Evolutionary conservation across 306 rosid genomes (phyloP).

Genomic region (Cucurbita ficifolia): DNA sequence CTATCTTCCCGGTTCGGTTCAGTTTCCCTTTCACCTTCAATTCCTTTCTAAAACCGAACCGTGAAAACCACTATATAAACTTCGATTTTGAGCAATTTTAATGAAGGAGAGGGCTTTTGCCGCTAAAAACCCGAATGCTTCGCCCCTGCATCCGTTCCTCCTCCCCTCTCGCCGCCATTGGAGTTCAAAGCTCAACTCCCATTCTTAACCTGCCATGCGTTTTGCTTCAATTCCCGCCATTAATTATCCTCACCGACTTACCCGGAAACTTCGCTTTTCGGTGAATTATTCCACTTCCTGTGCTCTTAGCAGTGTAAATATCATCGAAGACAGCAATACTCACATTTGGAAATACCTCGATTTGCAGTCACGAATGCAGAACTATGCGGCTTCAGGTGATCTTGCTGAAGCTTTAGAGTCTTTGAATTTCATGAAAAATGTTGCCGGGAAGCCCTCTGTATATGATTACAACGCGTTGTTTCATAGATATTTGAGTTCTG

Average conservation of each 20-base stretch:
- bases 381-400: conserved; percentile 20
- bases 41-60: neutral
- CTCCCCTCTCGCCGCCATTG: neutral
- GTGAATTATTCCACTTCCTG: conserved; percentile 12
- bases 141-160: neutral
- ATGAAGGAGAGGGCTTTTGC: neutral
- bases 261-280: conserved; percentile 2
- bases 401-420: conserved; percentile 18
- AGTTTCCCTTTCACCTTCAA: neutral
- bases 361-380: conserved; percentile 17
- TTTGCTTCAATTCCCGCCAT: neutral
- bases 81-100: neutral
- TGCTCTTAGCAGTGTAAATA: conserved; percentile 14
- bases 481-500: conserved; percentile 18
- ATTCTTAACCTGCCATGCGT: conserved; percentile 9
- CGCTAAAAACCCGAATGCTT: neutral
- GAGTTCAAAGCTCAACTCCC: neutral
- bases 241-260: conserved; percentile 1
- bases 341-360: conserved; percentile 10
- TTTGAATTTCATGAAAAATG: conserved; percentile 18
- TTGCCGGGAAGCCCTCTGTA: conserved; percentile 23
- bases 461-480: conserved; percentile 30
- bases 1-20: neutral
- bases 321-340: neutral
- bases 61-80: neutral